These are phyloP conservation scores for Sporothrix luriei DNA, from an alignment of 2,329 filamentous ascomycete species.

Conservation along the genomic window DNA sequence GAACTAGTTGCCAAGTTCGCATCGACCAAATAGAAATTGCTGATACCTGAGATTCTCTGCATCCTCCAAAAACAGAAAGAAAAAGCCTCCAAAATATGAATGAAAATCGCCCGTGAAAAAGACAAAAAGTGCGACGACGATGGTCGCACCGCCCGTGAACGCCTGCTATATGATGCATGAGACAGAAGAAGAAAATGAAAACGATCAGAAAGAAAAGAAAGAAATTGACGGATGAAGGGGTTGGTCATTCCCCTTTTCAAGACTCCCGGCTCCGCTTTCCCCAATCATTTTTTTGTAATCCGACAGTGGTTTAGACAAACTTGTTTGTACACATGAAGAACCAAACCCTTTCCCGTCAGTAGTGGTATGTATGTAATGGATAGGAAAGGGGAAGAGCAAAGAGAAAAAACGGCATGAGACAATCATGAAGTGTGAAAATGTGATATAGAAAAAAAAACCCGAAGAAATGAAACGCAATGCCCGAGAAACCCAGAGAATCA, in stretches of 20 bases:
- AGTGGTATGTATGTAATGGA: slow-evolving; percentile 14
- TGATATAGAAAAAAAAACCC: slow-evolving; percentile 24
- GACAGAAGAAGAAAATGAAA: slow-evolving; percentile 3
- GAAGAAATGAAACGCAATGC: slow-evolving; percentile 29
- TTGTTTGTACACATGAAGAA: slow-evolving; percentile 33
- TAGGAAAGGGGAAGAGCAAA: neutral
- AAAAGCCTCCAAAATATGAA: slow-evolving; percentile 32
- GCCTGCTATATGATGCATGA: slow-evolving; percentile 28
- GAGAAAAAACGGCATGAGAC: neutral
- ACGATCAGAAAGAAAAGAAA: slow-evolving; percentile 36
- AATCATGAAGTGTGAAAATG: slow-evolving; percentile 33
- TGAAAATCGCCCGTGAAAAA: slow-evolving; percentile 23
- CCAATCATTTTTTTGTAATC: slow-evolving; percentile 39
- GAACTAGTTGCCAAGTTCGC: slow-evolving; percentile 43
- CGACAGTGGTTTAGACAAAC: slow-evolving; percentile 34
- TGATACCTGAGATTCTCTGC: slow-evolving; percentile 35
- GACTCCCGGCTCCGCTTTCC: slow-evolving; percentile 30
- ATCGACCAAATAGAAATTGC: slow-evolving; percentile 35
- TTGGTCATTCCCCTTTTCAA: slow-evolving; percentile 36
- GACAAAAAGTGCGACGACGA: slow-evolving; percentile 5
- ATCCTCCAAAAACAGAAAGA: slow-evolving; percentile 33
- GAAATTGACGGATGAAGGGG: slow-evolving; percentile 35
- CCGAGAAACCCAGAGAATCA: slow-evolving; percentile 36
- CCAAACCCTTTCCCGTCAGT: neutral
- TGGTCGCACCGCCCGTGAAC: slow-evolving; percentile 14